Evolutionary conservation across 2,329 filamentous ascomycete species (phyloP), one percentile per base, ranked within the genome.

Genomic region (Hymenotorrendiella dingleyae): DNA sequence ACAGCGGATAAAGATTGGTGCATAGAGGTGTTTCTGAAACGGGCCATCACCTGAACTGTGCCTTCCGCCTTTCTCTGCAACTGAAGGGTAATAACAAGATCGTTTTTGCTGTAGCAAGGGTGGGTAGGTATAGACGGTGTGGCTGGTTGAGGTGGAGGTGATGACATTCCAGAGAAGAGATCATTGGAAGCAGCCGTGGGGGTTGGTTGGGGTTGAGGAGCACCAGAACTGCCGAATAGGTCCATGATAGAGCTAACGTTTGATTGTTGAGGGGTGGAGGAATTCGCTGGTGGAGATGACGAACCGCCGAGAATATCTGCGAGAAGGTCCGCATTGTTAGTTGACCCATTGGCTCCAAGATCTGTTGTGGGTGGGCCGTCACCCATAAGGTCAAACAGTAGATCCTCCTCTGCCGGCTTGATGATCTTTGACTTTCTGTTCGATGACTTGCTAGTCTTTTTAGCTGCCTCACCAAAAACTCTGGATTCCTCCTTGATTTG

Each of bases 401-500:
- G 78, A 57, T 97, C 91, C 62, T 94, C 86, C 60, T 96, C 91
- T 6, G 86, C 86, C 29, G 86, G 85, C 66, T 94, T 93, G 49
- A 82, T 74, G 21, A 81, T 75, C 66, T 84, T 90, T 45, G 82
- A 80, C 62, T 82, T 86, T 55, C 88, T 80, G 61, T 85, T 87
- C 46, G 79, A 74, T 36, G 78, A 71, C 59, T 82, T 80, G 63
- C 78, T 82, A 50, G 75, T 72, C 56, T 83, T 78, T 63, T 81
- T 82, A 1, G 79, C 72, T 1, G 88, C 82, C 57, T 91, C 85
- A 32, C 90, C 90, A 14, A 98, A 72, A 3, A 96, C 90, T 47
- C 91, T 77, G 42, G 93, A 91, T 63, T 94, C 88, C 62, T 98
- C 93, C 53, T 91, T 88, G 59, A 98, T 97, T 64, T 97, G 91